Evolutionary conservation across 805 yeast genomes (phyloP), one percentile per base, ranked within the genome.

Genomic region (Starmerella riodocensis): DNA sequence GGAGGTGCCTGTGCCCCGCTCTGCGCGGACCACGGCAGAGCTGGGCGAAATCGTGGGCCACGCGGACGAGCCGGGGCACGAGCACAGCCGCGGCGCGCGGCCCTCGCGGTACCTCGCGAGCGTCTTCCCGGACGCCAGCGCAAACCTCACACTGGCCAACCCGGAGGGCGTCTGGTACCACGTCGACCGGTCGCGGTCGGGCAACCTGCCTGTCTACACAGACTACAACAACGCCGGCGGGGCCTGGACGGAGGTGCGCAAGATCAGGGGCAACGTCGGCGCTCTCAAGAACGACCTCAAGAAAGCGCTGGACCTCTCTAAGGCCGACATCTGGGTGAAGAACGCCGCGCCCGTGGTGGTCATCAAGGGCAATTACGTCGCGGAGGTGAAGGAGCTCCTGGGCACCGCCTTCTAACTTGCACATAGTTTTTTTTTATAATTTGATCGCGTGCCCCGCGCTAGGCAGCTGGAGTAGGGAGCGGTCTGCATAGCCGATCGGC

Each of bases 171-270:
- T 36, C 6, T 48, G 52, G 50, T 51, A 49, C 44, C 22, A 25
- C 16, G 41, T 53, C 11, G 42, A 36, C 27, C 49, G 54, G n/a
- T 46, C 53, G 8, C 38, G 53, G 23, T 32, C 41, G 7, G 84
- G 88, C 4, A 74, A 78, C 54, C 65, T 85, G 55, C 94, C 94
- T n/a, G 80, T 84, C 1, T 84, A 84, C 61, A 65, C 70, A 38
- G 83, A 79, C 46, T 58, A 66, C 46, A 81, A 75, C 55, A 71
- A 73, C 44, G 72, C 75, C 19, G 76, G 74, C 44, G 64, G 65
- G 12, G 61, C 67, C n/a, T 70, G 71, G 51, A 84, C 95, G 0
- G 85, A 82, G 53, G 66, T 84, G 21, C 74, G 80, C 55, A 71
- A 73, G 43, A 67, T 84, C 36, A 61, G 67, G 42, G 95, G 95